These are phyloP conservation scores for Suillus placidus DNA, from an alignment of 768 basidiomycete species.

Conservation along the genomic window DNA sequence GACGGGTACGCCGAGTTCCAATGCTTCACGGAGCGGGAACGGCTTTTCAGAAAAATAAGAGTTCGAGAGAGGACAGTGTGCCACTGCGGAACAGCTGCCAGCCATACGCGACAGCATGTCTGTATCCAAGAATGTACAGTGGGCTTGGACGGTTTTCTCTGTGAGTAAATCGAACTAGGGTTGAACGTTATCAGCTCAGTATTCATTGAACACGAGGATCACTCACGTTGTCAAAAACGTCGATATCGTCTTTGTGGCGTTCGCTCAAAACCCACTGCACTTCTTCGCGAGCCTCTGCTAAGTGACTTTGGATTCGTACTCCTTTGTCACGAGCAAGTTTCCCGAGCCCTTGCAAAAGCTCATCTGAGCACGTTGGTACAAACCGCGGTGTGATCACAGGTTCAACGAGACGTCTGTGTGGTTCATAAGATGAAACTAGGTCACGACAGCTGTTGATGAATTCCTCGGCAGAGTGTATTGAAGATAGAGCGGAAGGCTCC, in stretches of 20 bases:
- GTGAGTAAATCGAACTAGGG: constrained; percentile 62
- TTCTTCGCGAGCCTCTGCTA: constrained; percentile 79
- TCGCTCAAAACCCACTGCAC: constrained; percentile 69
- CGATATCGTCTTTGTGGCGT: constrained; percentile 67
- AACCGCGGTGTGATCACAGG: constrained; percentile 91
- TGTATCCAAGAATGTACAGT: constrained; percentile 78
- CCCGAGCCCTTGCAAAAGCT: constrained; percentile 64
- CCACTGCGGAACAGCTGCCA: constrained; percentile 59
- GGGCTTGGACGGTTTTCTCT: constrained; percentile 74
- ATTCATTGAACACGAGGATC: constrained; percentile 4
- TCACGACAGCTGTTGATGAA: constrained; percentile 59
- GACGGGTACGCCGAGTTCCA: constrained; percentile 62
- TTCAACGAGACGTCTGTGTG: constrained; percentile 58
- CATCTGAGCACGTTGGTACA: constrained; percentile 83
- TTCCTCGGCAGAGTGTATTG: constrained; percentile 52
- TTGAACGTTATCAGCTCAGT: background rate
- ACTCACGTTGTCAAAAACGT: constrained; percentile 69
- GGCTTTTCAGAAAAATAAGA: constrained; percentile 79
- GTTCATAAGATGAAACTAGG: constrained; percentile 42
- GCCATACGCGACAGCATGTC: constrained; percentile 55
- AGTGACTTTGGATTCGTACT: constrained; percentile 76
- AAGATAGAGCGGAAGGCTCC: constrained; percentile 54
- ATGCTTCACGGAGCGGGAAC: constrained; percentile 71
- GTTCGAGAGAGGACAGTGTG: constrained; percentile 90
- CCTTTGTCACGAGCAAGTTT: constrained; percentile 47